Percentiles rank a stretch among this genome's conserved stretches.
Conservation (phyloP, 139 green algal genomes). For the Marvania coccoides region DNA sequence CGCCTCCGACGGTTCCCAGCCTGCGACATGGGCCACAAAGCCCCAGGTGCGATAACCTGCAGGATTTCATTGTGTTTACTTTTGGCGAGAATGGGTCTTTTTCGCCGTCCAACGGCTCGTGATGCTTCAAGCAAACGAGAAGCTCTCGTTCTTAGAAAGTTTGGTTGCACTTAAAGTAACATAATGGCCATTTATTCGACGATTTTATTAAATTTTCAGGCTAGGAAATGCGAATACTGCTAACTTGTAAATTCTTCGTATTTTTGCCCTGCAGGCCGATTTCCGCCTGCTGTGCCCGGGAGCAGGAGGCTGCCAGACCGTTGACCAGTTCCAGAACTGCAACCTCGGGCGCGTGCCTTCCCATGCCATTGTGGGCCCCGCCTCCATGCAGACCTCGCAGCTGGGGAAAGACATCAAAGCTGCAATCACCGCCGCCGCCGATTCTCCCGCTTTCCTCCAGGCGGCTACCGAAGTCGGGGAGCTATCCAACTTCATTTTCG, state of each 20-base stretch:
- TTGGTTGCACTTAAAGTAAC: no score
- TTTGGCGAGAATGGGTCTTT: no score
- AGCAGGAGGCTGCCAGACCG: conserved; percentile 6
- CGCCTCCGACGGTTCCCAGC: conserved; percentile 1
- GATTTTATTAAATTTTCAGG: no score
- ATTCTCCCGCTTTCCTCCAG: background rate
- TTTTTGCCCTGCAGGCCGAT: background rate
- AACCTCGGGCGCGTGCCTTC: background rate
- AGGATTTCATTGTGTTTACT: no score
- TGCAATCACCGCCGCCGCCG: background rate
- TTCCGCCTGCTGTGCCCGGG: conserved; percentile 13
- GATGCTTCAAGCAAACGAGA: no score
- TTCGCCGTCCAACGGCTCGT: no score
- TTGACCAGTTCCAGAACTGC: conserved; percentile 4
- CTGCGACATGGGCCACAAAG: conserved; percentile 10
- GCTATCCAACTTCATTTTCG: background rate
- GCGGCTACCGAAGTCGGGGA: background rate
- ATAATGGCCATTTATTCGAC: no score
- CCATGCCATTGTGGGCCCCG: background rate
- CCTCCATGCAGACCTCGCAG: background rate
- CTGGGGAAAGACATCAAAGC: background rate
- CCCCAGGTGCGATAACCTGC: background rate
- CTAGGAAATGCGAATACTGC: no score
- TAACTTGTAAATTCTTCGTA: background rate
- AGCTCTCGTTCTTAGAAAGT: no score